These are phyloP conservation scores for Craspedostauros australis DNA, from an alignment of 108 stramenopile species.

Conservation along the genomic window DNA sequence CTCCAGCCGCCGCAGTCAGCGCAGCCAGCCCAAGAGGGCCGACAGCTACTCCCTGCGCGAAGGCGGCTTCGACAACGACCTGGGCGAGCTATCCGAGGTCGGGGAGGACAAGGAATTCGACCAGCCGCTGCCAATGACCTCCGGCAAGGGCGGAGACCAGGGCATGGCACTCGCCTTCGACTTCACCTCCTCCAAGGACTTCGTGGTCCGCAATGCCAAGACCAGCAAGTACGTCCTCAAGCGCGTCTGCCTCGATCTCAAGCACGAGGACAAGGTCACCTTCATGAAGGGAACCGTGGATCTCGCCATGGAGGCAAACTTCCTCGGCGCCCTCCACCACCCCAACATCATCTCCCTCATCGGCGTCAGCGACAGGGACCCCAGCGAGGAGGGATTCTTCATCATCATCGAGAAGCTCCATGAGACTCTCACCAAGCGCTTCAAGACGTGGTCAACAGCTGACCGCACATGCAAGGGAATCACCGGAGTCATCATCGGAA, in stretches of 20 bases:
- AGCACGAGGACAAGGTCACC: constrained; percentile 28
- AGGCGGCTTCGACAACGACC: no score
- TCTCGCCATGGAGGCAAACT: constrained; percentile 51
- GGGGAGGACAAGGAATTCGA: no score
- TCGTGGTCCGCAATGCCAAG: no score
- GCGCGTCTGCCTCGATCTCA: constrained; percentile 13
- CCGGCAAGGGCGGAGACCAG: no score
- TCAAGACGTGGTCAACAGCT: constrained; percentile 37
- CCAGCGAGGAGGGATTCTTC: constrained; percentile 42
- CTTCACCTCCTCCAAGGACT: no score
- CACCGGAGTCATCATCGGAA: constrained; percentile 35
- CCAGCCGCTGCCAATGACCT: no score
- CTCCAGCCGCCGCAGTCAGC: no score
- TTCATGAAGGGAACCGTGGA: constrained; percentile 60
- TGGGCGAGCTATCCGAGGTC: no score
- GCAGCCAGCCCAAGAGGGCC: no score
- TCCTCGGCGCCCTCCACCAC: constrained; percentile 34
- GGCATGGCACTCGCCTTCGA: no score
- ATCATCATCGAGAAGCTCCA: constrained; percentile 41
- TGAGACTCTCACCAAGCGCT: constrained; percentile 26
- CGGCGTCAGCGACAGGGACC: constrained; percentile 12
- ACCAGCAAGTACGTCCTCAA: constrained; percentile 27
- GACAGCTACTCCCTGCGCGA: no score
- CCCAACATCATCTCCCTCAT: constrained; percentile 42
- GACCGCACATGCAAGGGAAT: constrained; percentile 42